These are phyloP conservation scores for Peribolospora baueri DNA, from an alignment of 768 basidiomycete genomes.

Conservation along the genomic window DNA sequence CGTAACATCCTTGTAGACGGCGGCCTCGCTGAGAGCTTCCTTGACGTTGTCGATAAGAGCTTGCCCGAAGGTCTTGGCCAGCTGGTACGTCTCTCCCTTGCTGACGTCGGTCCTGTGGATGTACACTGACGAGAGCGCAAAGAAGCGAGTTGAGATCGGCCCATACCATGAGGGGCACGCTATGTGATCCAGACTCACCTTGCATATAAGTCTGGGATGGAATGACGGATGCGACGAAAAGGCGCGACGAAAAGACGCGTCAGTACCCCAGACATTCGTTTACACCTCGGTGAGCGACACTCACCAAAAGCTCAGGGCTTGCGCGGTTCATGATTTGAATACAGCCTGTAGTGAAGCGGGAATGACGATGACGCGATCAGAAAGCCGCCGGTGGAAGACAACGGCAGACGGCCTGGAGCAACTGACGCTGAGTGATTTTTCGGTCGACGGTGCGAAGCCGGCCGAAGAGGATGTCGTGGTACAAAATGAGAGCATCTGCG, in stretches of 20 bases:
- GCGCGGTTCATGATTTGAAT: conserved; percentile 94
- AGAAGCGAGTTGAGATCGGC: too few species aligned
- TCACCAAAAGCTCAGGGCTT: conserved; percentile 47
- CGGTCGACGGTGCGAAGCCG: conserved; percentile 80
- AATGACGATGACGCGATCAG: too few species aligned
- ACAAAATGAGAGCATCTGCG: not conserved
- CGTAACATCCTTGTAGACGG: conserved; percentile 88
- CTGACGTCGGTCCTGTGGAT: conserved; percentile 58
- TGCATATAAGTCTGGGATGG: too few species aligned
- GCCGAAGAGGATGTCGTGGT: conserved; percentile 31
- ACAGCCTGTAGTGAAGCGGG: conserved; percentile 52
- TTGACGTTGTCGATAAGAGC: conserved; percentile 81
- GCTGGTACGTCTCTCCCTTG: conserved; percentile 60
- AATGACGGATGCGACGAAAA: not conserved
- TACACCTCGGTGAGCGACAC: conserved; percentile 4
- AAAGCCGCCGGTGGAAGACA: too few species aligned
- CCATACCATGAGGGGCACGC: conserved; percentile 26
- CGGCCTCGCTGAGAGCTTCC: conserved; percentile 58
- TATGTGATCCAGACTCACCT: conserved; percentile 47
- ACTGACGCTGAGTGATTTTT: conserved; percentile 30
- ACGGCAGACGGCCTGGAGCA: too few species aligned
- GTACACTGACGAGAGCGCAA: not conserved
- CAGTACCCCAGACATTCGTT: not conserved
- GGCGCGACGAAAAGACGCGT: not conserved
- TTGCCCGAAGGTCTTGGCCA: conserved; percentile 94